Conservation (phyloP, 1,284 basidiomycete genomes). For the Puccinia novopanici region DNA sequence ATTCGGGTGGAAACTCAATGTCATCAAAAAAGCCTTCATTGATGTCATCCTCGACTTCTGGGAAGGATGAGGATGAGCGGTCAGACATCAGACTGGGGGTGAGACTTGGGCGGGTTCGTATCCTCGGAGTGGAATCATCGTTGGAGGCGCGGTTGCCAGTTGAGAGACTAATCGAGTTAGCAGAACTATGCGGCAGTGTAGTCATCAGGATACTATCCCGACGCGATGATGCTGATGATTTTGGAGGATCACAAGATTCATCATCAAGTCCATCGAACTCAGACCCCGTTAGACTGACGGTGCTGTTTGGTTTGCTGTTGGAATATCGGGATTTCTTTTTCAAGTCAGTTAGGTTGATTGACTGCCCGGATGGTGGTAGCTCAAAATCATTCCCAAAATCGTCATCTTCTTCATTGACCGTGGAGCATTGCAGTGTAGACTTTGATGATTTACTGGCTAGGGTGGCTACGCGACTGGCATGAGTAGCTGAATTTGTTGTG, state of each 20-base stretch:
- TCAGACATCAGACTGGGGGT: conserved; percentile 50
- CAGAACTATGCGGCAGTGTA: not conserved
- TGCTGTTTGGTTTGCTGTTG: conserved; percentile 20
- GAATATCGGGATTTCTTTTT: not conserved
- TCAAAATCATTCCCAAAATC: conserved; percentile 43
- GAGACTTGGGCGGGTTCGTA: conserved; percentile 41
- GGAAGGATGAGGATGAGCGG: conserved; percentile 46
- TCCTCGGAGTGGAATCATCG: conserved; percentile 32
- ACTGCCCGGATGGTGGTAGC: conserved; percentile 36
- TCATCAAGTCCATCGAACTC: conserved; percentile 16
- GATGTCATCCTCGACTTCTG: conserved; percentile 41
- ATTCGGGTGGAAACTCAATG: conserved; percentile 50
- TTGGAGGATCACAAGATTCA: conserved; percentile 12
- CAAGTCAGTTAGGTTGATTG: conserved; percentile 3
- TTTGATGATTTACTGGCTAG: not conserved
- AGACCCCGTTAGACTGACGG: conserved; percentile 8
- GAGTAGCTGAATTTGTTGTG: not conserved
- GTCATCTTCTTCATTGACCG: conserved; percentile 26
- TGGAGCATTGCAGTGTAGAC: conserved; percentile 14
- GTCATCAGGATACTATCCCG: conserved; percentile 6
- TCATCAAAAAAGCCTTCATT: conserved; percentile 50
- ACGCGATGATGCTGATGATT: conserved; percentile 33
- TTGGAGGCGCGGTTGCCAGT: conserved; percentile 1
- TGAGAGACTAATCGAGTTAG: conserved; percentile 13
- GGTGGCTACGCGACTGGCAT: not conserved